Evolutionary conservation across 2,329 filamentous ascomycete species (phyloP).

Genomic region (Colletotrichum graminicola): DNA sequence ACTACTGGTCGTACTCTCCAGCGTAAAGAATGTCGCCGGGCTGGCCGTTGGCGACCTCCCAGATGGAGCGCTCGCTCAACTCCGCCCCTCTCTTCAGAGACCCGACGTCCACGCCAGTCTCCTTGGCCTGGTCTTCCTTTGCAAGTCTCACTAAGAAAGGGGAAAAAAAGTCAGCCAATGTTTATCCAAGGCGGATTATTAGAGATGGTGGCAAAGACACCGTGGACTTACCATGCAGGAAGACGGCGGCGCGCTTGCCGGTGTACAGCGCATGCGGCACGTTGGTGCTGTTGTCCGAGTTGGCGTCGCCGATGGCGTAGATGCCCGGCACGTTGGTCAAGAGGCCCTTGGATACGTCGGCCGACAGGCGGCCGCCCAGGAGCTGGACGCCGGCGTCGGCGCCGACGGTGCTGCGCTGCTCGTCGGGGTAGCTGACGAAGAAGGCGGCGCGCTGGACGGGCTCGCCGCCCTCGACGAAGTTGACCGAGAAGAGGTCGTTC

Average conservation of each 20-base stretch:
- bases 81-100: slow-evolving; percentile 47
- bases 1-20: slow-evolving; percentile 52
- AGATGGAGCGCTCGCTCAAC: slow-evolving; percentile 56
- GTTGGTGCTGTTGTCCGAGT: slow-evolving; percentile 70
- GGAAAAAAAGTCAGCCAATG: neutral
- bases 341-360: slow-evolving; percentile 56
- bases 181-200: too few species aligned
- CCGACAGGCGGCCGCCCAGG: slow-evolving; percentile 58
- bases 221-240: slow-evolving; percentile 63
- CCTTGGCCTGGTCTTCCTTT: slow-evolving; percentile 52
- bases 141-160: slow-evolving; percentile 55
- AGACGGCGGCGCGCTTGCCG: slow-evolving; percentile 70
- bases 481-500: slow-evolving; percentile 67
- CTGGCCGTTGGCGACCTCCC: slow-evolving; percentile 60
- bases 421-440: slow-evolving; percentile 61
- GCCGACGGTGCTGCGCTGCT: slow-evolving; percentile 63
- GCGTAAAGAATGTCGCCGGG: slow-evolving; percentile 60
- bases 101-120: slow-evolving; percentile 47
- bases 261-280: slow-evolving; percentile 71
- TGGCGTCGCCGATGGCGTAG: slow-evolving; percentile 71
- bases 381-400: slow-evolving; percentile 61
- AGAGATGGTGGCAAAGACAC: neutral
- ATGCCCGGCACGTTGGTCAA: slow-evolving; percentile 66
- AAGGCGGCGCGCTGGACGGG: slow-evolving; percentile 63
- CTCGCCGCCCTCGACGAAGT: slow-evolving; percentile 63